Conservation (phyloP, 139 green algal species). For the Spirogloea muscicola region DNA sequence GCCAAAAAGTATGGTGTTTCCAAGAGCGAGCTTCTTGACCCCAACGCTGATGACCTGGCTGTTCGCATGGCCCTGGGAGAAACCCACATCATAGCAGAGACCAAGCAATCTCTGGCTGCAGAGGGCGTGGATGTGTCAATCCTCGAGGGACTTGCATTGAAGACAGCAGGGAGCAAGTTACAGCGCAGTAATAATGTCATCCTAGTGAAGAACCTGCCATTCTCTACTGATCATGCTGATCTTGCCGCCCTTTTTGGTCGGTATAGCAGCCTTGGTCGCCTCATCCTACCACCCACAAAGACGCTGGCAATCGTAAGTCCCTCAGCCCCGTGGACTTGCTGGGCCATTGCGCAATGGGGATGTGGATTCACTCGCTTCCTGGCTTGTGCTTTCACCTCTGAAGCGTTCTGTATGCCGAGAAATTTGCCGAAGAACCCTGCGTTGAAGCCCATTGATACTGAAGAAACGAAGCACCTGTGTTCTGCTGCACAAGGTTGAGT, state of each 20-base stretch:
- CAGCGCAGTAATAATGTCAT: constrained; percentile 64
- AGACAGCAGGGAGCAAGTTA: constrained; percentile 54
- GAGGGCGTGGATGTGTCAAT: constrained; percentile 66
- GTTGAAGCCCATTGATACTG: too few species aligned
- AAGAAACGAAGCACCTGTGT: too few species aligned
- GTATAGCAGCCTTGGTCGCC: constrained; percentile 57
- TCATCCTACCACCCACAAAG: constrained; percentile 80
- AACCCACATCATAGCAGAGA: constrained; percentile 84
- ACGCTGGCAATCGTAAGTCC: constrained; percentile 89
- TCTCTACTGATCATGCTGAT: constrained; percentile 64
- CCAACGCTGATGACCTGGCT: constrained; percentile 55
- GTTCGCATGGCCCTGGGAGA: constrained; percentile 92
- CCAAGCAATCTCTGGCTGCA: constrained; percentile 77
- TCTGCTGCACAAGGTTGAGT: constrained; percentile 37
- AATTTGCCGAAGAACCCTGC: too few species aligned
- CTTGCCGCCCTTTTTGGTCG: constrained; percentile 49
- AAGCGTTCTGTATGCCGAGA: too few species aligned
- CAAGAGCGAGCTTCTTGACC: constrained; percentile 85
- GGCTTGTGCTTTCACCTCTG: too few species aligned
- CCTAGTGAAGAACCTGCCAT: constrained; percentile 97
- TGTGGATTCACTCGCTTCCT: too few species aligned
- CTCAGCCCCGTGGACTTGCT: constrained; percentile 61
- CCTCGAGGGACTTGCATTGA: constrained; percentile 76
- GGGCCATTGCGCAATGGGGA: background rate
- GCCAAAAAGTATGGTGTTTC: constrained; percentile 81